Conservation (phyloP, 169 alveolate genomes). For the Eimeria falciformis region DNA sequence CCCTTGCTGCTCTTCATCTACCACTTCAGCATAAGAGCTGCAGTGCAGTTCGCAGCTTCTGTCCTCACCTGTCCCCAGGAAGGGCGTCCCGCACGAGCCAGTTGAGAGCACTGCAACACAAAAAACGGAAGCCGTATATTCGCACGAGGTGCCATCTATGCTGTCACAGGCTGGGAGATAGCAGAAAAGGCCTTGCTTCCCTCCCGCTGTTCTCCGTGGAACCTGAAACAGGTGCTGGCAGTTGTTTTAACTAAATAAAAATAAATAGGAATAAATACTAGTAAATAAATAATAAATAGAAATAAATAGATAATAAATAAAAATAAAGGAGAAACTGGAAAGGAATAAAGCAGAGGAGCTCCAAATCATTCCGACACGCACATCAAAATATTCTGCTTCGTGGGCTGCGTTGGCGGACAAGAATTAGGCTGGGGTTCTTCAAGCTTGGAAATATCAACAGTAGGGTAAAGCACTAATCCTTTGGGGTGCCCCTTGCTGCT, state of each 20-base stretch:
- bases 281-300: background rate
- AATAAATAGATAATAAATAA: background rate
- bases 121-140: conserved; percentile 71
- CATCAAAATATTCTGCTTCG: conserved; percentile 82
- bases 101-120: conserved; percentile 81
- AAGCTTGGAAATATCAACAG: conserved; percentile 75
- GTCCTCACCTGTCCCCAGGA: conserved; percentile 44
- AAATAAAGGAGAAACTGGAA: background rate
- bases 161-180: too few relatives aligned
- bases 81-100: conserved; percentile 89
- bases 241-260: background rate
- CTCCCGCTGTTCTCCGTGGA: too few relatives aligned
- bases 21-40: too few relatives aligned
- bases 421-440: conserved; percentile 65
- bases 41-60: background rate
- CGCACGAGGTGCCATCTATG: conserved; percentile 7
- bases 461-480: conserved; percentile 76
- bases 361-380: too few relatives aligned
- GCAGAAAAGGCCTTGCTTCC: too few relatives aligned
- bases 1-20: too few relatives aligned
- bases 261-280: background rate
- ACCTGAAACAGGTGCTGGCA: too few relatives aligned
- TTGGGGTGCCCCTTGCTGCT: conserved; percentile 22
- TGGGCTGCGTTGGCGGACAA: conserved; percentile 75
- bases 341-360: background rate